These are phyloP conservation scores for Coccomyxa sp. DNA, from an alignment of 139 green algal genomes.

Conservation along the genomic window DNA sequence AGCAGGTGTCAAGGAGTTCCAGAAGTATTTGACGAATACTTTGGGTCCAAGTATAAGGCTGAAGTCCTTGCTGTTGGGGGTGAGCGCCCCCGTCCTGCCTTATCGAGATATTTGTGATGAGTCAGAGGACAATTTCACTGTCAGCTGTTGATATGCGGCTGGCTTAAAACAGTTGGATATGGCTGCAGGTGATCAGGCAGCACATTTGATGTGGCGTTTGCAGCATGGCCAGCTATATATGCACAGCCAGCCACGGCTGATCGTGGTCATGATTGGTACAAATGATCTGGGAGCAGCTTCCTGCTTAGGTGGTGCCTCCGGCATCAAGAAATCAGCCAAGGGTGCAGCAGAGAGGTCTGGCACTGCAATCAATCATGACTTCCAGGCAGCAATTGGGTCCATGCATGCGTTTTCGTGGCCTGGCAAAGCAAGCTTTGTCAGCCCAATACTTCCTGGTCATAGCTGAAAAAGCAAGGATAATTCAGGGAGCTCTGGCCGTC, in stretches of 20 bases:
- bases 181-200: constrained; percentile 32
- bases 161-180: not conserved
- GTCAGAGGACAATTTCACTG: not conserved
- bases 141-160: not conserved
- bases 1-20: constrained; percentile 5
- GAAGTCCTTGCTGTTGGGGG: constrained; percentile 21
- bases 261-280: constrained; percentile 40
- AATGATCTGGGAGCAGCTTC: constrained; percentile 36
- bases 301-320: constrained; percentile 10
- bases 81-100: not conserved
- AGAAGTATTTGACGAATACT: constrained; percentile 10
- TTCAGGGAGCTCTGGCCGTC: not conserved
- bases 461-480: not conserved
- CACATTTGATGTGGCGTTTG: constrained; percentile 42
- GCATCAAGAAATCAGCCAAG: constrained; percentile 5
- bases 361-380: not conserved
- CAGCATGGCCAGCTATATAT: constrained; percentile 21
- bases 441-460: not conserved
- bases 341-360: not conserved
- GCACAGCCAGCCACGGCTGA: constrained; percentile 14
- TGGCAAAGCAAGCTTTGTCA: not conserved
- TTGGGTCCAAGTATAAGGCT: constrained; percentile 7
- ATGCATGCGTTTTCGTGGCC: not conserved
- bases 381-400: not conserved
- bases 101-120: not conserved